Evolutionary conservation across 371 early-diverging fungal species (phyloP).

Genomic region (Batkoa obscura): DNA sequence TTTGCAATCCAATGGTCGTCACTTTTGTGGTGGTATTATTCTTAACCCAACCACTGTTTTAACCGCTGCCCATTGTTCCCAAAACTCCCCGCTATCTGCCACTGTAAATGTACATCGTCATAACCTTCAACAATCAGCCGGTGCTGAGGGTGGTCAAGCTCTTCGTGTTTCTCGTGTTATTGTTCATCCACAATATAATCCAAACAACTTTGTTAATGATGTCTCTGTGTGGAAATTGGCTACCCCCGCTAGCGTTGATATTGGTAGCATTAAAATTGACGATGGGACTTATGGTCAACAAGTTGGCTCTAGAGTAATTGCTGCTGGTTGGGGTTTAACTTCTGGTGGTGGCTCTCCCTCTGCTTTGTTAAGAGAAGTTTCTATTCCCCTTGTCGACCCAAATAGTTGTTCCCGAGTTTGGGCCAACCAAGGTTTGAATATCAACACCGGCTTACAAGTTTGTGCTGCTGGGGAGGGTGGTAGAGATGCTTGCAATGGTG

Average conservation of each 20-base stretch:
- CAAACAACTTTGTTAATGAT: background rate
- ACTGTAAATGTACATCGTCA: conserved; percentile 3
- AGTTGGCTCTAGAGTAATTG: background rate
- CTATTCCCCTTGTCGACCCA: background rate
- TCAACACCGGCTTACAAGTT: background rate
- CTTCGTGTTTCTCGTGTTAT: background rate
- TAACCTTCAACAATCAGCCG: background rate
- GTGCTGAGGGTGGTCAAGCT: background rate
- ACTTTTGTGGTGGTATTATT: conserved; percentile 3
- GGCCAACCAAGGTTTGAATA: background rate
- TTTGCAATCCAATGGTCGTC: background rate
- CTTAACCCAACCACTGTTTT: background rate
- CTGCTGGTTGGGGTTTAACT: conserved; percentile 1
- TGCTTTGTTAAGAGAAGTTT: background rate
- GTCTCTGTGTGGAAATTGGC: background rate
- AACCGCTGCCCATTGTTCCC: conserved; percentile 6
- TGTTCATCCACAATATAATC: background rate
- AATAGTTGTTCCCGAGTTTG: background rate
- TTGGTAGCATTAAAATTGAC: background rate
- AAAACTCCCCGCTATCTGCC: background rate
- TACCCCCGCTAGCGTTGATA: background rate
- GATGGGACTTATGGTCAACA: background rate
- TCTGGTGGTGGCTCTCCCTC: background rate
- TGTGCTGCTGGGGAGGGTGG: background rate
- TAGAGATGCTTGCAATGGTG: conserved; percentile 2